These are phyloP conservation scores for Arctostaphylos glauca DNA, from an alignment of 148 eudicot genomes.

Conservation along the genomic window DNA sequence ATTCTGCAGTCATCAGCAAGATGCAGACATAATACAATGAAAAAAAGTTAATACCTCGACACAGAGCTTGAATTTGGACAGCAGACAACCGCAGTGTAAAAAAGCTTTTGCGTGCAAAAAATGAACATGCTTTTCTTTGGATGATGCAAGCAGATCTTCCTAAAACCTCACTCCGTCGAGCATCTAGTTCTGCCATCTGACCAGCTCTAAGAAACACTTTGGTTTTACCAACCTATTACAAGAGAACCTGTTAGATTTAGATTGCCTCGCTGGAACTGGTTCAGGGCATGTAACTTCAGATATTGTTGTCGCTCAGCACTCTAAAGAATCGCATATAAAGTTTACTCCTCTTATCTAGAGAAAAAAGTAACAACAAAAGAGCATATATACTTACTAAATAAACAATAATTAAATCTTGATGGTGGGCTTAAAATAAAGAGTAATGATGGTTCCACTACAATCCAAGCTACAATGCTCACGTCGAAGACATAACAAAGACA, in stretches of 20 bases:
- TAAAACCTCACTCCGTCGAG: conserved; percentile 65
- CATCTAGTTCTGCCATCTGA: conserved; percentile 97
- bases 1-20: not conserved
- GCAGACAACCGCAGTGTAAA: conserved; percentile 45
- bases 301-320: conserved; percentile 8
- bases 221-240: conserved; percentile 80
- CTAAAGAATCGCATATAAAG: not conserved
- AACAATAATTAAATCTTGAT: not conserved
- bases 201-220: conserved; percentile 97
- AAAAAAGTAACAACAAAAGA: not conserved
- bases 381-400: not conserved
- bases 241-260: not conserved
- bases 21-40: not conserved
- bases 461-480: not conserved
- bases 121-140: conserved; percentile 65
- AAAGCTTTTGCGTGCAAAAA: conserved; percentile 50
- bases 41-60: conserved; percentile 58
- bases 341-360: not conserved
- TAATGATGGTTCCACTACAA: conserved; percentile 1
- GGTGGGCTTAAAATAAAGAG: not conserved
- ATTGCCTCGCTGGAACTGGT: not conserved
- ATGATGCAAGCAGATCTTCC: conserved; percentile 75
- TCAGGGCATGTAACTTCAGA: conserved; percentile 10
- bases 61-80: conserved; percentile 59
- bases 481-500: not conserved